A percentile compares a stretch with the other conserved stretches of the same genome.
phyloP scores from a whole-genome alignment of 164 flowering plant genomes.

The Tinospora cordifolia region DNA sequence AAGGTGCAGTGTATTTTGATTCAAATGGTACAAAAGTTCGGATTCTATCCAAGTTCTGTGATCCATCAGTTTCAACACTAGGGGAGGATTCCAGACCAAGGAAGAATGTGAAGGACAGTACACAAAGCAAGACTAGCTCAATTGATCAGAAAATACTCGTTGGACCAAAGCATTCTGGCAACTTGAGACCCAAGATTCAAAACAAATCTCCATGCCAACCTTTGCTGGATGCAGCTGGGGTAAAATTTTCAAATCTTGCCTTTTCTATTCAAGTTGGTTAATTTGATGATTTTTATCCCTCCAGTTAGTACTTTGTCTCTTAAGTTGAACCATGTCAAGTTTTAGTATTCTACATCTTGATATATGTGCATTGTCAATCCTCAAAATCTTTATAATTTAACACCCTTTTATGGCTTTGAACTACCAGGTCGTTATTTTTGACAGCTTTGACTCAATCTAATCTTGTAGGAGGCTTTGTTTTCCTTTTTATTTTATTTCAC shows the following conservation, averaged over 20 bases:
- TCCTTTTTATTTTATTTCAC: too few relatives aligned
- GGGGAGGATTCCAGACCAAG: conserved; percentile 24
- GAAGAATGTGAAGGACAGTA: conserved; percentile 29
- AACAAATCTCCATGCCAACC: conserved; percentile 23
- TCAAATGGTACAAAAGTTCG: conserved; percentile 70
- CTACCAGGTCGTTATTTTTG: neutral
- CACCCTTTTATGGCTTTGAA: neutral
- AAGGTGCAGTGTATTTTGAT: conserved; percentile 69
- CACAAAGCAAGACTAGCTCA: conserved; percentile 29
- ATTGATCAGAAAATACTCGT: conserved; percentile 31
- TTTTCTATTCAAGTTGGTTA: neutral
- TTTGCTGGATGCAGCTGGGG: conserved; percentile 32
- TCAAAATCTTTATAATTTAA: neutral
- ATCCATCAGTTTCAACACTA: conserved; percentile 20
- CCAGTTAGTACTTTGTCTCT: neutral
- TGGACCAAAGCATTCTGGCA: conserved; percentile 28
- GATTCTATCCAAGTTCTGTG: conserved; percentile 55
- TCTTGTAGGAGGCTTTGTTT: neutral
- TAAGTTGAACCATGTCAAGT: neutral
- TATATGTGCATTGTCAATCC: neutral
- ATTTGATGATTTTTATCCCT: neutral
- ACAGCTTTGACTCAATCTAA: neutral
- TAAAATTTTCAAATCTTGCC: conserved; percentile 19
- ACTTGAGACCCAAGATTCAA: conserved; percentile 31
- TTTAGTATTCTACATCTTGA: neutral